These are phyloP conservation scores for Allantophomopsis lycopodina DNA, from an alignment of 2,329 filamentous ascomycete species.

Conservation along the genomic window DNA sequence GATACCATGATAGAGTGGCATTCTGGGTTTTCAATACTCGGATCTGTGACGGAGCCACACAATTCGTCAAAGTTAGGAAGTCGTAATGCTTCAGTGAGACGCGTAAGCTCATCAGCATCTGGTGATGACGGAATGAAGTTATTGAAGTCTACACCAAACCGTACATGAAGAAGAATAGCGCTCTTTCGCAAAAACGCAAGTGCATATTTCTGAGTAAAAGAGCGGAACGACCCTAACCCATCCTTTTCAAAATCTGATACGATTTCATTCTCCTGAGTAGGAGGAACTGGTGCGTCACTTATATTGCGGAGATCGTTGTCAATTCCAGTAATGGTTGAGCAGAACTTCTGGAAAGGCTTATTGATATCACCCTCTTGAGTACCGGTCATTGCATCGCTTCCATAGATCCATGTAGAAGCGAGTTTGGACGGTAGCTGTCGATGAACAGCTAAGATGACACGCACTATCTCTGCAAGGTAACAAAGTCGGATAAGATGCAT, in stretches of 20 bases:
- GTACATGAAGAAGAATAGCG: conserved; percentile 71
- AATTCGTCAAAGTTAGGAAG: conserved; percentile 72
- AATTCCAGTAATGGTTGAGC: conserved; percentile 14
- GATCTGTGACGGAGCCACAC: conserved; percentile 37
- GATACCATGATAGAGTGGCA: conserved; percentile 18
- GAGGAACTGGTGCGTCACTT: background rate
- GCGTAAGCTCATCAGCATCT: conserved; percentile 65
- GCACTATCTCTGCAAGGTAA: conserved; percentile 83
- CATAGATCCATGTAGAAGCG: conserved; percentile 26
- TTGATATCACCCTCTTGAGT: background rate
- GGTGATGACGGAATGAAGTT: conserved; percentile 47
- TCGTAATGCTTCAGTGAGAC: conserved; percentile 62
- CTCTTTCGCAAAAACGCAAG: conserved; percentile 82
- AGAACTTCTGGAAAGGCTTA: background rate
- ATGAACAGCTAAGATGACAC: conserved; percentile 51
- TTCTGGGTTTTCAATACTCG: background rate
- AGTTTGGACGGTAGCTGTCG: conserved; percentile 33
- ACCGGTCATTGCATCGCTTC: conserved; percentile 5
- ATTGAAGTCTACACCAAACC: conserved; percentile 79
- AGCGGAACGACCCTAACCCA: conserved; percentile 41
- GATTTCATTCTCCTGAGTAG: background rate
- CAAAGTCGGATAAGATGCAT: conserved; percentile 72
- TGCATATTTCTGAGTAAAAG: conserved; percentile 66
- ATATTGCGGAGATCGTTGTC: background rate
- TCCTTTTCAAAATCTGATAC: conserved; percentile 23